A percentile compares a stretch with the other conserved stretches of the same genome.
Evolutionary conservation across 768 basidiomycete species (phyloP).

Genomic region (Agrocybe chaxingu): DNA sequence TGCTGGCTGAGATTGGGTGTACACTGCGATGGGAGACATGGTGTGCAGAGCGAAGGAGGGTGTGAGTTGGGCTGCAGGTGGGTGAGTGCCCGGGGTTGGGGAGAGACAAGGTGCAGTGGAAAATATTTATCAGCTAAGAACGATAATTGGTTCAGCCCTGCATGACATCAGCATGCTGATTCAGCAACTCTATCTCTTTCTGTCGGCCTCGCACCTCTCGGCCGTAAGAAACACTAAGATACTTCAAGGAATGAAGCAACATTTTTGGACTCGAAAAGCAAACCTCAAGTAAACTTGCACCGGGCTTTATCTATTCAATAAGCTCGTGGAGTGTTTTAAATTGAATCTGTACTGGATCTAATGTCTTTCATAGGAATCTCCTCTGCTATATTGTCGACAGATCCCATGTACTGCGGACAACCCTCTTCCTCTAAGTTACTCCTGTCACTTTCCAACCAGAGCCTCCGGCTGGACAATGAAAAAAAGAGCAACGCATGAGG

Average conservation of each 20-base stretch:
- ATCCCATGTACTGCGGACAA: too few relatives aligned
- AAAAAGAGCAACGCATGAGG: too few relatives aligned
- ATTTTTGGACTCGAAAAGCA: too few relatives aligned
- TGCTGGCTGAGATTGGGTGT: slow-evolving; percentile 21
- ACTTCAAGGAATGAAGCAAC: neutral
- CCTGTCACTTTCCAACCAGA: neutral
- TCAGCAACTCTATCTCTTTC: neutral
- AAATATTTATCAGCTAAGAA: slow-evolving; percentile 15
- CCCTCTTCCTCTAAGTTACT: neutral
- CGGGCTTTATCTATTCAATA: too few relatives aligned
- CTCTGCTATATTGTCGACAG: too few relatives aligned
- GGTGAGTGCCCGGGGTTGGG: slow-evolving; percentile 4
- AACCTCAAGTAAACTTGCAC: too few relatives aligned
- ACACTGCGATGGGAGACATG: slow-evolving; percentile 67
- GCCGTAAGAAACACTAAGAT: neutral
- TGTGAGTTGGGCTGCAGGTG: slow-evolving; percentile 1
- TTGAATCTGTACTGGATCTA: too few relatives aligned
- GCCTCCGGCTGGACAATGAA: neutral
- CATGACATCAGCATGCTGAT: slow-evolving; percentile 11
- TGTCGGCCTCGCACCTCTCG: neutral
- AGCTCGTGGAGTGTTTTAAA: too few relatives aligned
- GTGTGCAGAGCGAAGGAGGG: slow-evolving; percentile 5
- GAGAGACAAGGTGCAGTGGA: neutral
- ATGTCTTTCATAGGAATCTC: too few relatives aligned
- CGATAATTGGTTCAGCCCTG: slow-evolving; percentile 5